Evolutionary conservation across 2,329 filamentous ascomycete species (phyloP), one percentile per base, ranked within the genome.

Genomic region (Endoconidiophora laricicola): DNA sequence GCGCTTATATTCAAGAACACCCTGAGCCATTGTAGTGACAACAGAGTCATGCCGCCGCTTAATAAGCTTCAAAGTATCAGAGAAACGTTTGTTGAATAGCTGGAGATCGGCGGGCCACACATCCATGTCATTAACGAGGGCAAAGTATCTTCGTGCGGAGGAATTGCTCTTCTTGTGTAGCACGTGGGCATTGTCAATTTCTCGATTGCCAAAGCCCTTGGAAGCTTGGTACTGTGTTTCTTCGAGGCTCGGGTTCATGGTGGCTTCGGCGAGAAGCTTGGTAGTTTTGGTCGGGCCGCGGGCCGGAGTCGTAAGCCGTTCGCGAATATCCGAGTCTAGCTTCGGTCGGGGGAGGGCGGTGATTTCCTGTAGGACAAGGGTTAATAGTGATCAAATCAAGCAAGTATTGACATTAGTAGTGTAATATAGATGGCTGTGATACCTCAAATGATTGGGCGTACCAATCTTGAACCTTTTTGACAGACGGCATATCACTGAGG

Each of bases 381-480:
- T 53, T 49, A 44, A 52, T 39, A 50, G 49, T 49, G 36, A 20
- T 50, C 26, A 29, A 39, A 48, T 53, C 46, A 42, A 44, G 43
- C 18, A 48, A 44, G 49, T 39, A 50, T 22, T 48, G n/a, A 42
- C 22, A 20, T 16, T 44, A n/a, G 38, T 16, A n/a, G 41, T 26
- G 22, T 24, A 6, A 10, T 33, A 12, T 33, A 33, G 29, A 33
- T 43, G 9, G n/a, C 10, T 18, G 38, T 37, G 4, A 6, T 76
- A 94, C 88, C 79, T 98, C 91, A 61, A 98, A 98, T 47, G 91
- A 98, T 69, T 98, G 91, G 56, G 90, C 91, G 65, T 98, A 98
- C 91, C 91, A 98, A 61, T 96, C 88, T 64, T 88, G 83, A 57
- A 98, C 91, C 61, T 82, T 86, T 64, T 82, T 81, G 57, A 98